Percentiles rank a stretch among this genome's conserved stretches.
These are phyloP conservation scores for Emergomyces orientalis DNA, from an alignment of 2,329 filamentous ascomycete genomes.

Conservation along the genomic window DNA sequence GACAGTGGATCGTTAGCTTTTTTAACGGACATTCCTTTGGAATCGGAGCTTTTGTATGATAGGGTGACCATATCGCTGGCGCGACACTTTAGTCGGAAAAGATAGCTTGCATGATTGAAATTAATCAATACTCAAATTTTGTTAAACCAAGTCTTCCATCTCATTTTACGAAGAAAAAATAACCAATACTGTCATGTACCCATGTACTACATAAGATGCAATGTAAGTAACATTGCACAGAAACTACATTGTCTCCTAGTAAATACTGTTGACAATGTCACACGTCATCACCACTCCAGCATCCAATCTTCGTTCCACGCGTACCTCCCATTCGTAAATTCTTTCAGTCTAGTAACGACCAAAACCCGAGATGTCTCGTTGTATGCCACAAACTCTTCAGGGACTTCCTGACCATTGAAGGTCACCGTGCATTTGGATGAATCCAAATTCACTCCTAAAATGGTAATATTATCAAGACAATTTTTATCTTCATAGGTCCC, in stretches of 20 bases:
- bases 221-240: not conserved
- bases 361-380: slow-evolving; percentile 42
- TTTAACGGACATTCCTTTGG: not conserved
- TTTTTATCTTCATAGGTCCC: slow-evolving; percentile 51
- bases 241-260: not conserved
- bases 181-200: too few relatives aligned
- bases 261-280: not conserved
- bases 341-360: slow-evolving; percentile 42
- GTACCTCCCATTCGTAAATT: slow-evolving; percentile 39
- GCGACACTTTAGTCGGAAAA: not conserved
- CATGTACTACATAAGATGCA: too few relatives aligned
- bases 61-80: not conserved
- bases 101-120: not conserved
- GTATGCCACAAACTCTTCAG: slow-evolving; percentile 39
- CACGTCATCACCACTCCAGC: slow-evolving; percentile 42
- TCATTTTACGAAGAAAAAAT: too few relatives aligned
- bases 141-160: too few relatives aligned
- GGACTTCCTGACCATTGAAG: slow-evolving; percentile 44
- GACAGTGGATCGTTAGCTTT: not conserved
- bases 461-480: slow-evolving; percentile 51
- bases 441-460: slow-evolving; percentile 47
- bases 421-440: slow-evolving; percentile 35
- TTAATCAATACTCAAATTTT: too few relatives aligned
- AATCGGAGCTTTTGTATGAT: not conserved
- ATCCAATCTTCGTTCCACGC: slow-evolving; percentile 53